Base-by-base conservation (phyloP, 2,329 filamentous ascomycete genomes). In the Colletotrichum sp. region DNA sequence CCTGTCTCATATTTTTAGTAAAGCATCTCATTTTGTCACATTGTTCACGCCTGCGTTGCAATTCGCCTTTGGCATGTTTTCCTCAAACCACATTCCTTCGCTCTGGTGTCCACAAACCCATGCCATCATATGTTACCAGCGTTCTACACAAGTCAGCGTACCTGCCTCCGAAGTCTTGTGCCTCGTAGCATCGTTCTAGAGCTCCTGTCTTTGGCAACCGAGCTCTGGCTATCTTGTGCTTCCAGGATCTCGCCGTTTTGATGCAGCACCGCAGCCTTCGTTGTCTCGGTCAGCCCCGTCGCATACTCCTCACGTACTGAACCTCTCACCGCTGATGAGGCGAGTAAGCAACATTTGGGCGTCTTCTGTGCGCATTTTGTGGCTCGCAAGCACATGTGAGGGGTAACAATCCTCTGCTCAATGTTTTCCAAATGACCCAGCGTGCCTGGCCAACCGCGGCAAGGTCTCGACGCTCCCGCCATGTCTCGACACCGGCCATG, bases 1-100 rank as follows among this genome's bases (percentile, higher is more conserved):
- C 71, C 74, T 76, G 74, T 76, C 74, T 76, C 74, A 74, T 9
- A 69, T 74, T 49, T 52, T 39, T 27, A 76, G 64, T 69, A 39
- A 65, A 69, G 22, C 59, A 69, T 13, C 8, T 74, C 71, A 74
- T 76, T 74, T 74, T 29, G 59, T 55, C 27, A 62, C 65, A 76
- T 69, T 62, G 25, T 61, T 74, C 29, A 44, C 39, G 29, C 8
- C 8, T 29, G 6, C 27, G 27, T 5, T 30, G 32, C 25, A 55
- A 73, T 55, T 6, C 64, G 27, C 25, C 22, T 44, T 12, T 30
- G 44, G 70, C 64, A 61, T 52, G 34, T 39, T 62, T 9, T 29
- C 22, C 64, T 27, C 19, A 52, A 27, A 34, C 64, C 16, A 13
- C 64, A 67, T 67, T 67, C 29, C 27, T 49, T 27, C 9, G 5